Base-by-base conservation (phyloP, 1,284 basidiomycete species). In the Pseudozyma thailandica region DNA sequence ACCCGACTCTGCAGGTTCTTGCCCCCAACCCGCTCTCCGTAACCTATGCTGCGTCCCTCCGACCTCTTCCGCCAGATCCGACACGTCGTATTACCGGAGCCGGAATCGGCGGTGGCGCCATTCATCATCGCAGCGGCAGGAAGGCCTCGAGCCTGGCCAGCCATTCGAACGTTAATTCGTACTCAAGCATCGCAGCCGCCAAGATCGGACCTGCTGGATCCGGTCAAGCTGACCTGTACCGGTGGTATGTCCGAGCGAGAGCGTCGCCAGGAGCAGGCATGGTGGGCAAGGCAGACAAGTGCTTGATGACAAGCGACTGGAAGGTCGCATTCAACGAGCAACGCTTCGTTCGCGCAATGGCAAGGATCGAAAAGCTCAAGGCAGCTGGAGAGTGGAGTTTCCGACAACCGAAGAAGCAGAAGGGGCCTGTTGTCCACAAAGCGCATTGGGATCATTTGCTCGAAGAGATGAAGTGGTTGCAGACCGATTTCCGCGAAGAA, bases 381-480 rank as follows among this genome's bases (percentile, higher is more conserved):
- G 87, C 88, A 16, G 87, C 87, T 13, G 90, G 90, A 1, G 86
- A 88, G 27, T 99, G 96, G 96, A 92, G 91, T 77, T 92, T 96
- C 79, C 86, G 94, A 45, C 96, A 99, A 79, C 92, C 93, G 1
- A 97, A 96, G 85, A 96, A 95, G 83, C 92, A 94, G 76, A 87
- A 92, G 52, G 90, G 89, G 8, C 92, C 93, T 8, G 88, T 89
- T 2, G 84, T 92, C 31, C 86, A 86, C 6, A 98, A 98, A 84
- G 88, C 91, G 0, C 94, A 98, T 77, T 95, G 93, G 92, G 96
- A 98, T 83, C 92, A 94, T 83, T 85, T 98, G 27, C 85, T 98
- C 81, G 96, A 98, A 65, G 96, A 98, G 84, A 93, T 98, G 93
- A 92, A 91, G 88, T 98, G 95, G 96, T 90, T 99, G 87, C 91